phyloP scores from a whole-genome alignment of 768 basidiomycete genomes.

The Trametes cubensis region DNA sequence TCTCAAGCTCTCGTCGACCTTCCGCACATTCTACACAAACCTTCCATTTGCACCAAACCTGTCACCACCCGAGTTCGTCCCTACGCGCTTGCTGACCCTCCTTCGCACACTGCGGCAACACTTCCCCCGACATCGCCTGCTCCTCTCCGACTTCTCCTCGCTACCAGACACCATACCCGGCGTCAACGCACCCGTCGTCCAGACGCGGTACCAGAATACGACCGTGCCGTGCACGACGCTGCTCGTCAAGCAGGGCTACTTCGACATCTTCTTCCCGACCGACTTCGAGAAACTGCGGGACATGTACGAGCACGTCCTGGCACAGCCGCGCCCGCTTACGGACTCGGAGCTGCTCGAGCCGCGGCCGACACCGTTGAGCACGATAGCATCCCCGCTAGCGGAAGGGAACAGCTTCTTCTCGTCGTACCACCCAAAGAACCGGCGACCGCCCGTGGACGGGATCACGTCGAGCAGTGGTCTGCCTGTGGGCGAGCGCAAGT shows the following conservation, averaged over 20 bases:
- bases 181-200: slow-evolving; percentile 85
- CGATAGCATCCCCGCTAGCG: slow-evolving; percentile 50
- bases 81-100: slow-evolving; percentile 86
- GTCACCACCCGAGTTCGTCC: slow-evolving; percentile 85
- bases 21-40: slow-evolving; percentile 66
- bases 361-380: slow-evolving; percentile 56
- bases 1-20: slow-evolving; percentile 52
- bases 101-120: slow-evolving; percentile 77
- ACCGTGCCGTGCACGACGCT: slow-evolving; percentile 90
- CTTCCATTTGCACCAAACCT: slow-evolving; percentile 93
- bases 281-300: slow-evolving; percentile 82
- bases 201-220: slow-evolving; percentile 82
- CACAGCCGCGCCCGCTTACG: slow-evolving; percentile 46
- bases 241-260: slow-evolving; percentile 92
- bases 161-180: slow-evolving; percentile 86
- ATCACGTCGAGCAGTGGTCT: slow-evolving; percentile 73
- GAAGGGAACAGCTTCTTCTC: slow-evolving; percentile 73
- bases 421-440: slow-evolving; percentile 56
- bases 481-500: slow-evolving; percentile 80
- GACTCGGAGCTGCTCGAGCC: slow-evolving; percentile 35
- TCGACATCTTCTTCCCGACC: slow-evolving; percentile 99
- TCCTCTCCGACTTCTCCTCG: slow-evolving; percentile 90
- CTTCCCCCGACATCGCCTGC: slow-evolving; percentile 92
- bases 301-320: slow-evolving; percentile 86
- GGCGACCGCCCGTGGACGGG: slow-evolving; percentile 70